Base-by-base conservation (phyloP, 2,329 filamentous ascomycete genomes). In the Xylariomycetidae sp. region DNA sequence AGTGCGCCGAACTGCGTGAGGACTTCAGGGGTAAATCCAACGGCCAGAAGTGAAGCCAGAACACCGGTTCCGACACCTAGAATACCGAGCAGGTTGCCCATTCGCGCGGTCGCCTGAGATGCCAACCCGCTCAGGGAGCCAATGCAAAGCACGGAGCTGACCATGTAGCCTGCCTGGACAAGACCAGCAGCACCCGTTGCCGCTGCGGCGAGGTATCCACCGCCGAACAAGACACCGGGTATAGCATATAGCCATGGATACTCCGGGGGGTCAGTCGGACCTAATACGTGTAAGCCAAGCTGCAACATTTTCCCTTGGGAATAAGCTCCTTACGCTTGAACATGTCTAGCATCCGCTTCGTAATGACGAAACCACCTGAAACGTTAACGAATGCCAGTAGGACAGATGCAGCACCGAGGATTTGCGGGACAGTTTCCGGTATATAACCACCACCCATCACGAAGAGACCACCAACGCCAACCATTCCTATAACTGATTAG, bases 311-410 rank as follows among this genome's bases (percentile, higher is more conserved):
- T 8, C 16, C 3, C 7, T 7, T 3, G 12, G 16, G 10, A n/a
- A 18, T 15, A 16, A 22, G 4, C n/a, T 30, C 5, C 72, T 49
- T 53, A 69, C 85, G 75, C 54, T 84, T 85, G 56, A 90, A 90
- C 85, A 90, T 90, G 57, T 94, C 88, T 27, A 95, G 69, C 88
- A 95, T 95, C 42, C 88, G 75, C 63, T 94, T 94, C 3, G 88
- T 94, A 39, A 95, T 87, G 27, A 94, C 84, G 41, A 95, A 95
- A 0, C 88, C 88, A 37, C 88, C 88, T 0, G 85, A 82, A 3
- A 95, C 80, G 45, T 94, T 94, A 42, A 94, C 85, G 54, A 92
- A 94, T 0, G 88, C 88, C 14, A 95, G 65, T 5, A 92, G 66
- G 2, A 94, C 88, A 2, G 87, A 94, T 2, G 79, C 61, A 2